These are phyloP conservation scores for Metschnikowia lunata DNA, from an alignment of 805 yeast species.

Conservation along the genomic window DNA sequence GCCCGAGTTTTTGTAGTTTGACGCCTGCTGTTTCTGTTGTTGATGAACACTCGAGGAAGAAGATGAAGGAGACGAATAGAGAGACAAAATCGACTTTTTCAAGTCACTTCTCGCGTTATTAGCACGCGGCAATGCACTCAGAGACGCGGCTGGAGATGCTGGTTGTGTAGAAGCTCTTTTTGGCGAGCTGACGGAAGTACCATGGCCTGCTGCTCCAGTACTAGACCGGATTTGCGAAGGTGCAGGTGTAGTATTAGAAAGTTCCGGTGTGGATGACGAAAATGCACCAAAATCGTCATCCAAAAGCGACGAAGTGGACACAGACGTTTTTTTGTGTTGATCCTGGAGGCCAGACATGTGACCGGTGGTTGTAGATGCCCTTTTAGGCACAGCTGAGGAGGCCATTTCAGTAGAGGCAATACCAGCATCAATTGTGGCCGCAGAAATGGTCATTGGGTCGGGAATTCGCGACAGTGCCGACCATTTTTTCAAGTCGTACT, in stretches of 20 bases:
- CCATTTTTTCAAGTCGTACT: constrained; percentile 92
- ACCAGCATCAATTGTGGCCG: not conserved
- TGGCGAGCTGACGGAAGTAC: constrained; percentile 1
- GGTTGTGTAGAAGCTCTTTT: constrained; percentile 12
- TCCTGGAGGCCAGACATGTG: no score
- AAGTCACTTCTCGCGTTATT: constrained; percentile 45
- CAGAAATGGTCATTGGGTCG: constrained; percentile 46
- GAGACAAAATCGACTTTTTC: constrained; percentile 85
- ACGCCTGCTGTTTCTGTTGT: not conserved
- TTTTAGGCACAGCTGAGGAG: not conserved
- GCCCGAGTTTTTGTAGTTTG: not conserved
- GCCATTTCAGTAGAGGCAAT: not conserved
- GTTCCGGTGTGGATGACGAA: constrained; percentile 24
- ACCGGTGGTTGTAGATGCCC: not conserved
- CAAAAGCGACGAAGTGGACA: constrained; percentile 14
- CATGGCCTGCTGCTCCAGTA: not conserved
- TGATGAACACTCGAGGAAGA: constrained; percentile 33
- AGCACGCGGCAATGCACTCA: constrained; percentile 1
- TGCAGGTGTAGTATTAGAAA: constrained; percentile 1
- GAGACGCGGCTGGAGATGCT: constrained; percentile 7
- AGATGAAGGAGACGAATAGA: constrained; percentile 62
- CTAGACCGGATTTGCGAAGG: not conserved
- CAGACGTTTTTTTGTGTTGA: not conserved
- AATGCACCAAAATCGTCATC: constrained; percentile 43
- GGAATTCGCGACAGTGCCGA: constrained; percentile 52